Percentiles rank a stretch among this genome's conserved stretches.
phyloP scores from a whole-genome alignment of 108 stramenopile genomes.

The Nitzschia putrida region DNA sequence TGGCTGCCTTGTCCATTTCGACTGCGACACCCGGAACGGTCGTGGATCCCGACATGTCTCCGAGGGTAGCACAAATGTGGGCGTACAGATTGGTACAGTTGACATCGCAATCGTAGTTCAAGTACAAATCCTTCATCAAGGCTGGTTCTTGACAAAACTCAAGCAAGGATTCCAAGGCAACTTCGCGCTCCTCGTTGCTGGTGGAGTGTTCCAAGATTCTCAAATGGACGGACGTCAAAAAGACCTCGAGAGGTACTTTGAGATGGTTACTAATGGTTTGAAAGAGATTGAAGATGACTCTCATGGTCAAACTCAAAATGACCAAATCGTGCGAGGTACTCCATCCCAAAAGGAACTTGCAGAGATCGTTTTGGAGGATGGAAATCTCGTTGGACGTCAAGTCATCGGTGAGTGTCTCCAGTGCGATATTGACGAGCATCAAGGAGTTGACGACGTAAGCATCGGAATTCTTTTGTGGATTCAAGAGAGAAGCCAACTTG shows the following conservation, averaged over 20 bases:
- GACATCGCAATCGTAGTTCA: slow-evolving; percentile 98
- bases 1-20: slow-evolving; percentile 29
- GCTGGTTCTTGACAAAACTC: slow-evolving; percentile 94
- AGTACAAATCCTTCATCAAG: slow-evolving; percentile 92
- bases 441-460: slow-evolving; percentile 73
- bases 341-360: slow-evolving; percentile 85
- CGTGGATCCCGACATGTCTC: slow-evolving; percentile 52
- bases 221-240: slow-evolving; percentile 89
- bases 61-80: slow-evolving; percentile 67
- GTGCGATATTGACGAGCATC: slow-evolving; percentile 90
- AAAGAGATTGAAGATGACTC: slow-evolving; percentile 97
- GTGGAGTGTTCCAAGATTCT: slow-evolving; percentile 59
- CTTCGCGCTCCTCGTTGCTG: slow-evolving; percentile 81
- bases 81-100: slow-evolving; percentile 95
- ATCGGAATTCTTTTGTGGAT: slow-evolving; percentile 77
- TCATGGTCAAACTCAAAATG: slow-evolving; percentile 83
- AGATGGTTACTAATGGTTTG: slow-evolving; percentile 92
- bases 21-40: slow-evolving; percentile 6
- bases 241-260: slow-evolving; percentile 97
- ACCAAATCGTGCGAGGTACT: slow-evolving; percentile 83
- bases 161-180: slow-evolving; percentile 91
- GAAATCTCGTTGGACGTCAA: slow-evolving; percentile 46
- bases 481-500: slow-evolving; percentile 76
- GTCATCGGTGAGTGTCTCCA: slow-evolving; percentile 80
- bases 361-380: slow-evolving; percentile 90